These are phyloP conservation scores for Fraxinus sp. DNA, from an alignment of 305 asterid genomes.

Conservation along the genomic window DNA sequence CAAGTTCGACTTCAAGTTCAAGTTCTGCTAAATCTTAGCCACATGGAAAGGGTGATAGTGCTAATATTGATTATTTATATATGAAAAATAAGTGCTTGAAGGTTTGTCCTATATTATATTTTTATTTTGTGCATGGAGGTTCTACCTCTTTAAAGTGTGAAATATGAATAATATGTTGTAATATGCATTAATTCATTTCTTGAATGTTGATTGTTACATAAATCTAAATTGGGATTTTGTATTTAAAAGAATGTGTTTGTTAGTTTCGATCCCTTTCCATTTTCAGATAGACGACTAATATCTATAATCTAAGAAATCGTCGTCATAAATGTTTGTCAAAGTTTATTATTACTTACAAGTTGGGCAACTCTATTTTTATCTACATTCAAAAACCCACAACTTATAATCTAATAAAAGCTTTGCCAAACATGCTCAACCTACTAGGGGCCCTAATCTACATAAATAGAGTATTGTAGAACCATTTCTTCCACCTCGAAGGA, in stretches of 20 bases:
- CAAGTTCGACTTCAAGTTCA: constrained; percentile 3
- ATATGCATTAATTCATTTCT: background rate
- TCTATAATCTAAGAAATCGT: background rate
- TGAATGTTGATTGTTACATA: background rate
- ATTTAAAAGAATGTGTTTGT: background rate
- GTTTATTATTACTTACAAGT: too few species aligned
- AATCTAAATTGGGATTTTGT: background rate
- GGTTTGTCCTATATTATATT: background rate
- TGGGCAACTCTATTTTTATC: too few species aligned
- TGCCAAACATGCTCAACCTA: too few species aligned
- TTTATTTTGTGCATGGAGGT: background rate
- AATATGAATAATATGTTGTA: background rate
- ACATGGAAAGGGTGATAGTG: background rate
- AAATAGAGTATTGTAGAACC: background rate
- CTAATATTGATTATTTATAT: background rate
- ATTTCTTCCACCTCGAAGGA: background rate
- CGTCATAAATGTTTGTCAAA: too few species aligned
- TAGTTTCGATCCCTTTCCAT: too few species aligned
- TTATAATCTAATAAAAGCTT: too few species aligned
- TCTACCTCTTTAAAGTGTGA: background rate
- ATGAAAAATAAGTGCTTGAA: background rate
- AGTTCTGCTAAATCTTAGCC: background rate
- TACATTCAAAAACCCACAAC: too few species aligned
- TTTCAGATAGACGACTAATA: background rate
- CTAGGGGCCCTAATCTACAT: too few species aligned